Base-by-base conservation (phyloP, 1,139 yeast species). In the Yamadazyma diddensiae region DNA sequence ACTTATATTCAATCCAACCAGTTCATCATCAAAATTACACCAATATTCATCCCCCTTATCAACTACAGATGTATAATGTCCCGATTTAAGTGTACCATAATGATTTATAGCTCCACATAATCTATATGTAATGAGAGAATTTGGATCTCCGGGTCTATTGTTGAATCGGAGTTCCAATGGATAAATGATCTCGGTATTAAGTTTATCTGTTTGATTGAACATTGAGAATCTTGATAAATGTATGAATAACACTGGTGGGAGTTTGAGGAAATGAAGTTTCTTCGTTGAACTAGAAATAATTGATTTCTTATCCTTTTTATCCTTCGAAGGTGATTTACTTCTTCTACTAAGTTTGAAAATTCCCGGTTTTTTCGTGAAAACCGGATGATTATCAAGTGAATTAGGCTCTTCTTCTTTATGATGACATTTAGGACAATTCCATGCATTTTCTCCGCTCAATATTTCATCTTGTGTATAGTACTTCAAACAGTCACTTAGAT, bases 11-110 rank as follows among this genome's bases (percentile, higher is more conserved):
- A 65, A 65, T 35, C 70, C 70, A 2, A 80, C 79, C 27, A 62
- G 57, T 38, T 78, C 87, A 53, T 83, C 94, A 49, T 83, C 92
- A 54, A 82, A 83, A 38, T 73, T 70, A 49, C 82, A 79, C 92
- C 92, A 82, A 34, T 47, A 53, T 4, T 28, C 26, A n/a, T 25
- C 29, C 37, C 65, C 52, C 52, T 82, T 82, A 46, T 80, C 71
- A 1, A 82, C 79, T 36, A 76, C 61, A 0, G 88, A 61, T 1
- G 88, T 82, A 49, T 83, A 83, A 53, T 83, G 94, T 0, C 94
- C 94, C 37, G 82, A 76, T 41, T 77, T 76, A 38, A 82, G 59
- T 36, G 75, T 79, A 7, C 94, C 94, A 44, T 65, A 75, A 51
- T 83, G 94, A 45, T 82, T 80, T 11, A 82, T 77, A 22, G 81